phyloP scores from a whole-genome alignment of 108 stramenopile species.

The Aureococcus anophagefferens region DNA sequence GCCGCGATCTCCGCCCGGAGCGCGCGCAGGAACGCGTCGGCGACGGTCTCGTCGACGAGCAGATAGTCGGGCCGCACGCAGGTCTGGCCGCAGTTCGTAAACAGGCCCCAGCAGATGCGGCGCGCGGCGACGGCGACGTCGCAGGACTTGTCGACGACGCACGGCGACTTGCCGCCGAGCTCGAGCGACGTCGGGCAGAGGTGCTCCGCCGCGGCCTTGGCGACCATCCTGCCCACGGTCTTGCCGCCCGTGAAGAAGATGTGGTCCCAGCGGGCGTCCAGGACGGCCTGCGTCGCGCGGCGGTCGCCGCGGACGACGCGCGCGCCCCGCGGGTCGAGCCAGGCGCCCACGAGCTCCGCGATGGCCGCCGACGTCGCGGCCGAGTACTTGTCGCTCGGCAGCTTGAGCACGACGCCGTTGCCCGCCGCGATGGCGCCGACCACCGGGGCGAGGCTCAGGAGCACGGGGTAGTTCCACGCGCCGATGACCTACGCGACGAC shows the following conservation, averaged over 20 bases:
- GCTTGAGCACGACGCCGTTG: too few relatives aligned
- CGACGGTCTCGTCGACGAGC: slow-evolving; percentile 20
- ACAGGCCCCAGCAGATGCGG: slow-evolving; percentile 26
- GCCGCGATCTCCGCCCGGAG: neutral
- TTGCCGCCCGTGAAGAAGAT: slow-evolving; percentile 48
- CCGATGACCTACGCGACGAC: too few relatives aligned
- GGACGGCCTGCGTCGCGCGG: too few relatives aligned
- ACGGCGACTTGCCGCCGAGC: slow-evolving; percentile 49
- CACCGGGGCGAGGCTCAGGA: too few relatives aligned
- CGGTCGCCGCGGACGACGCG: too few relatives aligned
- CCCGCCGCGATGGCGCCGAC: too few relatives aligned
- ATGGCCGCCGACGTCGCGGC: too few relatives aligned
- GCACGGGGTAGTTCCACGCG: too few relatives aligned
- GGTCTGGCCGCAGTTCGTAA: slow-evolving; percentile 41
- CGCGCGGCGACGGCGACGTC: slow-evolving; percentile 23
- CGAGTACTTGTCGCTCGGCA: too few relatives aligned
- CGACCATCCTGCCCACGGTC: slow-evolving; percentile 36
- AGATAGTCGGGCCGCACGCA: slow-evolving; percentile 49
- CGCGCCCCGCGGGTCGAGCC: too few relatives aligned
- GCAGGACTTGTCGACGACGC: slow-evolving; percentile 21
- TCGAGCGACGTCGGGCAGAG: slow-evolving; percentile 46
- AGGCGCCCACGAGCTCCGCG: too few relatives aligned
- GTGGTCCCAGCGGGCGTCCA: slow-evolving; percentile 35
- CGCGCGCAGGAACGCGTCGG: neutral
- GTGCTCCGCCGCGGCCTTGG: slow-evolving; percentile 43